Percentiles rank a stretch among this genome's conserved stretches.
Conservation (phyloP, 768 basidiomycete genomes). For the Lentinula detonsa region DNA sequence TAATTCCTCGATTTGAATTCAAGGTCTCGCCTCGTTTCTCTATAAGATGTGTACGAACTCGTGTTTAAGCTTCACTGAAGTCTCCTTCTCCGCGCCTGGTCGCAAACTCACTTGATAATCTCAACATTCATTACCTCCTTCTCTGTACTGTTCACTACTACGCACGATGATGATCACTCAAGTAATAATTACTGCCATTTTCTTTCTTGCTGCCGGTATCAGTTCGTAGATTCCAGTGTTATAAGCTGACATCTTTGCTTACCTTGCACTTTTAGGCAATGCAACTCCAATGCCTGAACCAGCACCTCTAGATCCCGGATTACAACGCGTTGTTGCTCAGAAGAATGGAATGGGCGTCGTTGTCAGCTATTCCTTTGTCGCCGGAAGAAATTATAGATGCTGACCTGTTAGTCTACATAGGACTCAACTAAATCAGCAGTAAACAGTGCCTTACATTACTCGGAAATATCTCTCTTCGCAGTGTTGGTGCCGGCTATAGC, state of each 20-base stretch:
- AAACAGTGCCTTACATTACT: neutral
- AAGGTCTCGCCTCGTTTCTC: neutral
- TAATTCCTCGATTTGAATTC: neutral
- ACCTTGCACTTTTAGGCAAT: neutral
- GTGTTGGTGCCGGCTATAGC: neutral
- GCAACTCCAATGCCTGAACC: slow-evolving; percentile 2
- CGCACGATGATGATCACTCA: neutral
- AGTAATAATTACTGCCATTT: neutral
- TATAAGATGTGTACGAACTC: neutral
- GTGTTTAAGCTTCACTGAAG: neutral
- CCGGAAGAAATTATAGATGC: neutral
- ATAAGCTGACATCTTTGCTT: neutral
- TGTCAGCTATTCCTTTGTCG: neutral
- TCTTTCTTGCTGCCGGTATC: slow-evolving; percentile 1
- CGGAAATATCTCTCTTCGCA: neutral
- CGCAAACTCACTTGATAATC: neutral
- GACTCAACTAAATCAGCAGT: neutral
- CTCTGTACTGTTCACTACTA: neutral
- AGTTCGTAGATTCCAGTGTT: neutral
- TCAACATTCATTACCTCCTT: neutral
- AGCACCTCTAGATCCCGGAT: neutral
- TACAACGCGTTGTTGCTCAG: neutral
- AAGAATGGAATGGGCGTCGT: slow-evolving; percentile 1
- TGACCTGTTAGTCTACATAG: neutral
- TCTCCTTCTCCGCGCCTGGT: neutral